Evolutionary conservation across 192 early-diverging fungal genomes (phyloP).

Genomic region (Mortierella alpina): DNA sequence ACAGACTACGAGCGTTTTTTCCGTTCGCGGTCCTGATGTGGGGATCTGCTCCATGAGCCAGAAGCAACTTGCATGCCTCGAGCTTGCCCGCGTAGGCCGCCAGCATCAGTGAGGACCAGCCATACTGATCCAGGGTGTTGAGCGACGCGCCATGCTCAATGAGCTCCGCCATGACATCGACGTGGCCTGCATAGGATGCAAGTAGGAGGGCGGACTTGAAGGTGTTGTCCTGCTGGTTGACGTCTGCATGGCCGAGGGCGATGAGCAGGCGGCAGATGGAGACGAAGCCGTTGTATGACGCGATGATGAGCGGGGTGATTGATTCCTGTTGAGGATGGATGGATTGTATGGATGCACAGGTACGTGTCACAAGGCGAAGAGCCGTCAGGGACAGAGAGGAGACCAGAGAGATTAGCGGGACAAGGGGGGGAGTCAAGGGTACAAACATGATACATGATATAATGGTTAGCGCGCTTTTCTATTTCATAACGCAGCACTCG

Average conservation of each 20-base stretch:
- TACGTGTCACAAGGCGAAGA: background rate
- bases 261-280: conserved; percentile 58
- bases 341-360: background rate
- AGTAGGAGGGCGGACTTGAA: conserved; percentile 53
- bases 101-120: conserved; percentile 58
- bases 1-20: conserved; percentile 49
- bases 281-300: conserved; percentile 63
- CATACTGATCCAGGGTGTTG: conserved; percentile 47
- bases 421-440: background rate
- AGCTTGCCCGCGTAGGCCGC: conserved; percentile 51
- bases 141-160: conserved; percentile 47
- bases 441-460: background rate
- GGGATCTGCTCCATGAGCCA: conserved; percentile 47
- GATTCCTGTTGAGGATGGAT: conserved; percentile 29
- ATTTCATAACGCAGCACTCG: no score
- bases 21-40: conserved; percentile 47
- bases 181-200: conserved; percentile 50
- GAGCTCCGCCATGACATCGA: conserved; percentile 43
- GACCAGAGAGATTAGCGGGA: background rate
- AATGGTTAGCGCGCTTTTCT: no score
- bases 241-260: conserved; percentile 53
- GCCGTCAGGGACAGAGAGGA: background rate
- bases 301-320: conserved; percentile 76
- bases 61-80: conserved; percentile 45
- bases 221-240: conserved; percentile 56